Conservation (phyloP, 495 filamentous ascomycete species). For the Talaromyces borbonicus region DNA sequence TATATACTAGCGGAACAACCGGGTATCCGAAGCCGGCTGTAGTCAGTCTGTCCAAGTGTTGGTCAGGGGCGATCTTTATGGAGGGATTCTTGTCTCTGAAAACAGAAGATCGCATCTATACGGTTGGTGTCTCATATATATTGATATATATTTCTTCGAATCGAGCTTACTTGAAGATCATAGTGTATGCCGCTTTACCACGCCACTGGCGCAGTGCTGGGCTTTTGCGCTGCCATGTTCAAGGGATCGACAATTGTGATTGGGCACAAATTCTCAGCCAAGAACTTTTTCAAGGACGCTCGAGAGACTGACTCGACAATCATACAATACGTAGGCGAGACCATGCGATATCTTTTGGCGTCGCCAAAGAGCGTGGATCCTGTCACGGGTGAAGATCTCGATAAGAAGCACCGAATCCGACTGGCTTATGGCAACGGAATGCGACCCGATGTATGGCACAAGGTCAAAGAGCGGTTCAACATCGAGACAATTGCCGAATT, state of each 20-base stretch:
- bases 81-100: conserved; percentile 45
- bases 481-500: conserved; percentile 78
- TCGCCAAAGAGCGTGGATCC: conserved; percentile 55
- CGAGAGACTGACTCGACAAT: conserved; percentile 63
- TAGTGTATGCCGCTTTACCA: conserved; percentile 97
- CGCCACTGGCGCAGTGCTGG: conserved; percentile 67
- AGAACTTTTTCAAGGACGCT: conserved; percentile 74
- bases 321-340: conserved; percentile 95
- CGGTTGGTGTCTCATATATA: conserved; percentile 48
- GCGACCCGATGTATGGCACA: conserved; percentile 84
- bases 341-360: conserved; percentile 78
- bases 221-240: conserved; percentile 49
- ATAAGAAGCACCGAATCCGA: conserved; percentile 66
- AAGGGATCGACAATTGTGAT: conserved; percentile 57
- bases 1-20: conserved; percentile 84
- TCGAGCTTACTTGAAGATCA: conserved; percentile 1
- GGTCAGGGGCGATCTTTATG: conserved; percentile 43
- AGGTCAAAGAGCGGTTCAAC: conserved; percentile 78
- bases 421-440: conserved; percentile 89
- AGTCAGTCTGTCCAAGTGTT: conserved; percentile 65
- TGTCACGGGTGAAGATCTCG: conserved; percentile 58
- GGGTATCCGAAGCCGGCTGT: conserved; percentile 88
- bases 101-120: conserved; percentile 66
- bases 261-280: conserved; percentile 72
- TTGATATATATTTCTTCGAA: background rate